These are phyloP conservation scores for Acanthamoeba polyphaga DNA, from an alignment of 208 protist species.

Conservation along the genomic window DNA sequence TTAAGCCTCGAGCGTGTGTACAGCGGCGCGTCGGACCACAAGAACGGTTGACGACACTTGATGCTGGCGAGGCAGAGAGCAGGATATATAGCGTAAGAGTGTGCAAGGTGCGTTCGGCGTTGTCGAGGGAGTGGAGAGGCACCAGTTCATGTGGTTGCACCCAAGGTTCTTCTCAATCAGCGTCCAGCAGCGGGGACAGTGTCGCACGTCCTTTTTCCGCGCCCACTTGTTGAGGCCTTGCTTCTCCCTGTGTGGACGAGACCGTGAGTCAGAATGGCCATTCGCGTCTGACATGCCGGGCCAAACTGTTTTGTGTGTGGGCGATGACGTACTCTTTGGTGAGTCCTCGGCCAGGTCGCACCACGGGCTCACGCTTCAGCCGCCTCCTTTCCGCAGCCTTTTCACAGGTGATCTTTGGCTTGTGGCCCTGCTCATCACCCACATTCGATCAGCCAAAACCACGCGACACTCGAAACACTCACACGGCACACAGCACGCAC, in stretches of 20 bases:
- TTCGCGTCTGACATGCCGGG: background rate
- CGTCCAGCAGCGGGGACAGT: background rate
- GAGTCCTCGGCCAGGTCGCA: background rate
- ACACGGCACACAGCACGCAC: too few relatives aligned
- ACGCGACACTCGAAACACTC: too few relatives aligned
- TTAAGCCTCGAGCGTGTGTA: background rate
- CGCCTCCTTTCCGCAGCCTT: background rate
- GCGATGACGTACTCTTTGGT: background rate
- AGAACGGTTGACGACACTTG: background rate
- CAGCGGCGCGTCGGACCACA: background rate
- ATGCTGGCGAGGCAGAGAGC: background rate
- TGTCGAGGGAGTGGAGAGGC: too few relatives aligned
- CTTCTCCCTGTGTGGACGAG: background rate
- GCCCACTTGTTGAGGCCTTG: background rate
- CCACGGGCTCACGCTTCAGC: background rate
- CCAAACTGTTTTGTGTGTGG: background rate
- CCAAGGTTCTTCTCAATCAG: slow-evolving; percentile 21
- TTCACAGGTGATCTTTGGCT: background rate
- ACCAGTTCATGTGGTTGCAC: background rate
- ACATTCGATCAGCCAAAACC: background rate
- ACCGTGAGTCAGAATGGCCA: background rate
- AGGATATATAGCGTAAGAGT: background rate
- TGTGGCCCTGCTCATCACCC: background rate
- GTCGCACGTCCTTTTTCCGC: background rate
- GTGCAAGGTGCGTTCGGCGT: background rate